phyloP scores from a whole-genome alignment of 768 basidiomycete species.

The Boletus rubropictus region DNA sequence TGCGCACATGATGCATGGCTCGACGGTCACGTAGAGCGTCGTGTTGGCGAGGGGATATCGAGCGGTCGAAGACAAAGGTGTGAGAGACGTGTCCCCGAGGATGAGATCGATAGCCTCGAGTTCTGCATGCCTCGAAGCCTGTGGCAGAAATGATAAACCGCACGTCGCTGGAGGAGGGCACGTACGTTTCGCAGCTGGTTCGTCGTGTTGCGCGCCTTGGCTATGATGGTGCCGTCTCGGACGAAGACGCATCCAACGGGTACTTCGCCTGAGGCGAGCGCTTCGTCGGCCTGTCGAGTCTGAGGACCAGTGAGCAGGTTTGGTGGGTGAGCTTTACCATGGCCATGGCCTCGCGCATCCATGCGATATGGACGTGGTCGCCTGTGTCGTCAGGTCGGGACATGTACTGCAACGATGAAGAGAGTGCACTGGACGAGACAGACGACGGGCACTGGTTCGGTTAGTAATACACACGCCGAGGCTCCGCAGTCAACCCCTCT shows the following conservation, averaged over 20 bases:
- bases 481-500: neutral
- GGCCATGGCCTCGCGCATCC: conserved; percentile 79
- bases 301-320: conserved; percentile 1
- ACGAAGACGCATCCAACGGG: conserved; percentile 98
- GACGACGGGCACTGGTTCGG: too few relatives aligned
- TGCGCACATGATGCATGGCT: conserved; percentile 99
- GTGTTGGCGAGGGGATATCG: conserved; percentile 69
- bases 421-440: too few relatives aligned
- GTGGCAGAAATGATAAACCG: neutral
- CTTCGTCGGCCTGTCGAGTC: conserved; percentile 70
- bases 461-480: too few relatives aligned
- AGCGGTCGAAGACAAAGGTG: conserved; percentile 35
- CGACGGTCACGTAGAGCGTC: conserved; percentile 94
- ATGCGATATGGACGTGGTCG: conserved; percentile 38
- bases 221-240: conserved; percentile 68
- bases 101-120: conserved; percentile 93
- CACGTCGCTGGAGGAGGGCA: neutral
- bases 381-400: conserved; percentile 3
- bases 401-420: neutral
- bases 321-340: conserved; percentile 50
- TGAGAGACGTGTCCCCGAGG: conserved; percentile 54
- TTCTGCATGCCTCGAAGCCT: conserved; percentile 98
- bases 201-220: conserved; percentile 85
- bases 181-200: conserved; percentile 89
- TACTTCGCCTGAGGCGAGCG: conserved; percentile 78